Conservation (phyloP, 768 basidiomycete species). For the Rubroboletus satanas region DNA sequence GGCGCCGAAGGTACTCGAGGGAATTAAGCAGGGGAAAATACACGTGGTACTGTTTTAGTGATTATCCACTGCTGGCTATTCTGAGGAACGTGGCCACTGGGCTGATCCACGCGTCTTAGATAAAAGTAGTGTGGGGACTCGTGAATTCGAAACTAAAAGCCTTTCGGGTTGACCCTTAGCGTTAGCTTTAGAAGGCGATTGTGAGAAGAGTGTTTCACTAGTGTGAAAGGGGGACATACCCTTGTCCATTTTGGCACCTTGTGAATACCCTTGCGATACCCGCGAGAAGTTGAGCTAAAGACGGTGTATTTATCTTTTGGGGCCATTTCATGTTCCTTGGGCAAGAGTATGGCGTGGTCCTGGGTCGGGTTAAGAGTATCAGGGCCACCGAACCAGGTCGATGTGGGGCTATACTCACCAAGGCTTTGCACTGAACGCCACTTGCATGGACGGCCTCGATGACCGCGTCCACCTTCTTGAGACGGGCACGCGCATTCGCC, state of each 20-base stretch:
- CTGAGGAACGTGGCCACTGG: neutral
- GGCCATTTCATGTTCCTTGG: slow-evolving; percentile 91
- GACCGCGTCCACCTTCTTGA: slow-evolving; percentile 91
- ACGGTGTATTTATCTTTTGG: slow-evolving; percentile 94
- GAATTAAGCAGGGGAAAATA: slow-evolving; percentile 67
- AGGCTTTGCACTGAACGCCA: slow-evolving; percentile 70
- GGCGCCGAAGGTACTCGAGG: slow-evolving; percentile 54
- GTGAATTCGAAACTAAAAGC: slow-evolving; percentile 75
- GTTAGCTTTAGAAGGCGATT: slow-evolving; percentile 55
- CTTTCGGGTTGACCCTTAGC: slow-evolving; percentile 82
- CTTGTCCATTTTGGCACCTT: slow-evolving; percentile 97
- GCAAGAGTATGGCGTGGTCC: slow-evolving; percentile 74
- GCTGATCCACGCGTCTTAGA: neutral
- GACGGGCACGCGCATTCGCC: slow-evolving; percentile 81
- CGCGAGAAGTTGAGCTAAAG: slow-evolving; percentile 62
- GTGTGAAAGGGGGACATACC: slow-evolving; percentile 42
- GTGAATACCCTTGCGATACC: slow-evolving; percentile 93
- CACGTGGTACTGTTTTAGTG: slow-evolving; percentile 75
- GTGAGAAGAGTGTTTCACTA: slow-evolving; percentile 1
- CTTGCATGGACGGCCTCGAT: slow-evolving; percentile 83
- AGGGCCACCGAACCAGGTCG: neutral
- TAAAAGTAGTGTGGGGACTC: slow-evolving; percentile 9
- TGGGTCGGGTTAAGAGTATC: slow-evolving; percentile 28
- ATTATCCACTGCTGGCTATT: neutral
- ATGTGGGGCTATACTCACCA: slow-evolving; percentile 50